Evolutionary conservation across 202 grass and related monocot species (phyloP), one percentile per base, ranked within the genome.

Genomic region (Setaria italica): DNA sequence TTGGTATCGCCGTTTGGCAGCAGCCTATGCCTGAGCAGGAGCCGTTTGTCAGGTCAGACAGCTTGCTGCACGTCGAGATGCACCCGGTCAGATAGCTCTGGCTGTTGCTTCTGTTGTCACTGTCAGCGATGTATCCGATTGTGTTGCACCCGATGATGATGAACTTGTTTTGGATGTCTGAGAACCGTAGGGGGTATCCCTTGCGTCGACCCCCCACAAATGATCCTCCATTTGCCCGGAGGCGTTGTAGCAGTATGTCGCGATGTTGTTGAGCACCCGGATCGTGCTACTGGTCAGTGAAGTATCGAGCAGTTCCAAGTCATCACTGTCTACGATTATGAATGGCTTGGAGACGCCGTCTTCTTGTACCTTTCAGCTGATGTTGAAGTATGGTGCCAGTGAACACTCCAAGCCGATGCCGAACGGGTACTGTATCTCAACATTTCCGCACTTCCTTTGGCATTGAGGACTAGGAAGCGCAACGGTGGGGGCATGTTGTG

Each of bases 1-100:
- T 89, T 0, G 88, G 75, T 56, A 94, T 91, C 12, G 20, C 1
- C 0, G 80, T 91, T 62, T 91, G 86, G 76, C 88, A 91, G 55
- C 83, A 94, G 21, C 86, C 76, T 0, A 70, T 77, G 11, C 88
- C 85, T 0, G 85, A 72, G 69, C 91, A 90, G 5, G 74, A 76
- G 20, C 82, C 73, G 3, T 86, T 46, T 1, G 42, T 39, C 0
- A 85, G 2, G 70, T 56, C 64, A 0, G 4, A 60, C 12, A 33
- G 0, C 11, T 15, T 14, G 25, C 13, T 0, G 8, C 85, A 88
- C 7, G 37, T 56, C 4, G 85, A 81, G 56, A 81, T 17, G 16
- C 89, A 91, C 0, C 67, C 85, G 34, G 45, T 87, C 66, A 9
- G 13, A 71, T 88, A 90, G 29, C 20, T 11, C 4, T 17, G 10